phyloP scores from a whole-genome alignment of 2,329 filamentous ascomycete species.

The Byssochlamys sp. region DNA sequence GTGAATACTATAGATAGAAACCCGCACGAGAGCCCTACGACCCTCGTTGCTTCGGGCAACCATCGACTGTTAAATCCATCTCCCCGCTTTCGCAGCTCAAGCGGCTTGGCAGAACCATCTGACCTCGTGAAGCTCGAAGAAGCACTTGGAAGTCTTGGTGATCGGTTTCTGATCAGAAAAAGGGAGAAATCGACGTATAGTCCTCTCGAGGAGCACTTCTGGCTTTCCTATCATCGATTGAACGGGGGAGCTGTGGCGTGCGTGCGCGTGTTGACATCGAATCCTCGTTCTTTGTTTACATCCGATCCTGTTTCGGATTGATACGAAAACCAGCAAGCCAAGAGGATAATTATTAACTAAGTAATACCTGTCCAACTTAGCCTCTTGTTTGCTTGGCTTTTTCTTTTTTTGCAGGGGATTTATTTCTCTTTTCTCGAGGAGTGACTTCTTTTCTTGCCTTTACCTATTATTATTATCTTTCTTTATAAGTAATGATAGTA shows the following conservation, averaged over 20 bases:
- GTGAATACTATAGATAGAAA: not conserved
- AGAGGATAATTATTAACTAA: too few species aligned
- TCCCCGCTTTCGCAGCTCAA: not conserved
- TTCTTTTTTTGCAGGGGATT: too few species aligned
- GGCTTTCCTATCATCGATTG: not conserved
- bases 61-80: not conserved
- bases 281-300: not conserved
- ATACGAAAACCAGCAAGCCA: not conserved
- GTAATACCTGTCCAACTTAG: too few species aligned
- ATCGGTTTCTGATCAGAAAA: not conserved
- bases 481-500: too few species aligned
- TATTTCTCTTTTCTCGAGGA: too few species aligned
- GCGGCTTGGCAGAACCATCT: not conserved
- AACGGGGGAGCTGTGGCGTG: too few species aligned
- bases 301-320: not conserved
- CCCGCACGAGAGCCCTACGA: not conserved
- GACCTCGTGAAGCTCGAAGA: not conserved
- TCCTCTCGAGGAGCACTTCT: not conserved
- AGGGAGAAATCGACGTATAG: not conserved
- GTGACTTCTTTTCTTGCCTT: too few species aligned
- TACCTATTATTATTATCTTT: too few species aligned
- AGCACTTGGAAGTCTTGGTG: not conserved
- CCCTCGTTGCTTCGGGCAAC: not conserved
- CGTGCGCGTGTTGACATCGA: not conserved
- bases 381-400: too few species aligned